Conservation (phyloP, 345 rosid genomes). For the Eucalyptus fibrosa region DNA sequence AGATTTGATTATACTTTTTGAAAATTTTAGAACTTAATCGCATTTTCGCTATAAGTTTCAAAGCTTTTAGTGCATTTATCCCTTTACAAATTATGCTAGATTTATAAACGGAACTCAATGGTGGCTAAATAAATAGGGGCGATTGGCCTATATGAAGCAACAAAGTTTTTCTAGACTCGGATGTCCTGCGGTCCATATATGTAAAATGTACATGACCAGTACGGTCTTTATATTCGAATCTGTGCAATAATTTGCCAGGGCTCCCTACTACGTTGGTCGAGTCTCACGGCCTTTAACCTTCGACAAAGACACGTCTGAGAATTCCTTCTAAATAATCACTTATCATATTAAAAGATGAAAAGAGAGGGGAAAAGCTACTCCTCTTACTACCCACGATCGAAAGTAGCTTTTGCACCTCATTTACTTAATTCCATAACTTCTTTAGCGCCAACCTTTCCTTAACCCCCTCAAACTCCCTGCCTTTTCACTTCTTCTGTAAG, state of each 20-base stretch:
- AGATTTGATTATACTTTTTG: not conserved
- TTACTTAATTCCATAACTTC: not conserved
- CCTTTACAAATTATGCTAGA: not conserved
- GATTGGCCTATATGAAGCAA: not conserved
- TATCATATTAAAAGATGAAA: not conserved
- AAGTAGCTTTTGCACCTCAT: not conserved
- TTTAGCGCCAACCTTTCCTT: not conserved
- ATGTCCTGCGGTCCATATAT: not conserved
- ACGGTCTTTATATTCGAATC: not conserved
- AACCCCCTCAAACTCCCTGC: not conserved
- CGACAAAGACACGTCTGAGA: not conserved
- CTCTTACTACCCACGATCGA: not conserved
- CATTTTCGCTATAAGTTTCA: not conserved
- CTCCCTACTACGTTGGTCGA: not conserved
- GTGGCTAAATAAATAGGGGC: not conserved
- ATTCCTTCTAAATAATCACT: not conserved
- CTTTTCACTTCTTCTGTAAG: not conserved
- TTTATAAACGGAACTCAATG: not conserved
- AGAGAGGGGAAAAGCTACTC: not conserved
- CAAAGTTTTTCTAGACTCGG: not conserved
- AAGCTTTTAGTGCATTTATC: not conserved
- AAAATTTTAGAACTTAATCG: too few species aligned
- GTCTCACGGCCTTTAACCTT: not conserved
- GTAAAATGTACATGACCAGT: not conserved
- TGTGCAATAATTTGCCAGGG: not conserved